Base-by-base conservation (phyloP, 73 alveolate species). In the Tetrahymena malaccensis region DNA sequence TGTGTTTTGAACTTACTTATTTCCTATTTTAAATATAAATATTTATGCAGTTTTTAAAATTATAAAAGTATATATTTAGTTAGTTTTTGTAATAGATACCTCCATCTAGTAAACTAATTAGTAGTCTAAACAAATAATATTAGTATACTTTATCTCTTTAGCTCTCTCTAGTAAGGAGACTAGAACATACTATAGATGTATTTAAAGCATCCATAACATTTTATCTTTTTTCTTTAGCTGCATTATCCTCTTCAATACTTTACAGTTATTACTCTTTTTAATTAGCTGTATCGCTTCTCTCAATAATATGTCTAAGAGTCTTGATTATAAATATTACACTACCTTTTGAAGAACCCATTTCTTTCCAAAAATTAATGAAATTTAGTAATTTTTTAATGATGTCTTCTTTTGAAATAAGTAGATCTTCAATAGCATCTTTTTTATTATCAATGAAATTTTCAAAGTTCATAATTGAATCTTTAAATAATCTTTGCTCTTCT, bases 271-370 rank as follows among this genome's bases (percentile, higher is more conserved):
- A 31, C 37, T 85, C 94, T 27, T 85, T 95, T 10, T 84, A 55
- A 8, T 85, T 95, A 4, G 95, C 27, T 31, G 95, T 19, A 7
- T 70, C 89, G 25, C 89, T 70, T 25, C 89, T 70, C 37, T 10
- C 89, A 70, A 70, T 70, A n/a, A 70, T 70, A 25, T 70, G 89
- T 11, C 89, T 43, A 37, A 95, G 94, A 3, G 94, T 94, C 35
- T 95, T 95, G 5, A 95, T 43, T 0, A 95, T 95, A 50, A 95
- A 95, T 0, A 95, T 89, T 10, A 95, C 93, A 89, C 94, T 95
- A 22, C 94, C 97, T 85, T 84, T 95, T 25, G 95, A 85, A n/a
- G 97, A 94, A 25, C 95, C 95, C 70, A 85, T 95, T 50, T 93
- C 85, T 85, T 56, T 95, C 97, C 97, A 95, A 85, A 89, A 95